Evolutionary conservation across 208 protist genomes (phyloP).

Genomic region (Phytomonas francai): DNA sequence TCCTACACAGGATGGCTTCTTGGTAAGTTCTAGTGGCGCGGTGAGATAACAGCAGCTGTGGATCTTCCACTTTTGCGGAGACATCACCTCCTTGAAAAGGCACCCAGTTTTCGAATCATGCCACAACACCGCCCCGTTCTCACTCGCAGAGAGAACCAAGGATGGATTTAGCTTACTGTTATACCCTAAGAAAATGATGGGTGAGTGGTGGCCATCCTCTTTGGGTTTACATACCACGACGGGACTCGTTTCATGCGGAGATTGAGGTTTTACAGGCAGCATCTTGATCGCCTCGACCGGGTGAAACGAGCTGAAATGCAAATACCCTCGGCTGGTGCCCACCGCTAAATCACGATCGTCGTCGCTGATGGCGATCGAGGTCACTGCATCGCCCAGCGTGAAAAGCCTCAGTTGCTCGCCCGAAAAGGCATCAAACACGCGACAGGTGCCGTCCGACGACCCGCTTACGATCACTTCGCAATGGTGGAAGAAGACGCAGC

Average conservation of each 20-base stretch:
- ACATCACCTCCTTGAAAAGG: constrained; percentile 35
- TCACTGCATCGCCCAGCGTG: constrained; percentile 55
- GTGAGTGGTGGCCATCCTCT: constrained; percentile 37
- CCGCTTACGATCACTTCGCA: constrained; percentile 45
- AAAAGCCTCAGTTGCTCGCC: constrained; percentile 40
- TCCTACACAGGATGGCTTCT: constrained; percentile 15
- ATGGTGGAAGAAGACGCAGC: constrained; percentile 52
- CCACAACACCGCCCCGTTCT: constrained; percentile 47
- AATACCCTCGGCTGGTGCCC: constrained; percentile 42
- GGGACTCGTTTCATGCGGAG: not conserved
- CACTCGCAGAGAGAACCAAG: constrained; percentile 37
- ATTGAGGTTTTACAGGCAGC: constrained; percentile 2
- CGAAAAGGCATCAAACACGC: constrained; percentile 48
- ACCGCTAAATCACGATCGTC: constrained; percentile 39
- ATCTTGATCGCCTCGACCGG: not conserved
- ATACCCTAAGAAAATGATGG: constrained; percentile 42
- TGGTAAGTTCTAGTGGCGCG: constrained; percentile 7
- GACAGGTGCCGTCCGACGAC: constrained; percentile 58
- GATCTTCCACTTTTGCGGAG: constrained; percentile 23
- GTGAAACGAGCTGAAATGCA: constrained; percentile 43
- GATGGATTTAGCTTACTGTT: constrained; percentile 14
- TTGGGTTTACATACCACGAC: constrained; percentile 28
- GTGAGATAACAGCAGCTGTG: constrained; percentile 32
- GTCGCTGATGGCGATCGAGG: constrained; percentile 25
- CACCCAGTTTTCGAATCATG: constrained; percentile 30